Percentiles rank a stretch among this genome's conserved stretches.
Conservation (phyloP, 75 land plant genomes). For the Pinus taeda region DNA sequence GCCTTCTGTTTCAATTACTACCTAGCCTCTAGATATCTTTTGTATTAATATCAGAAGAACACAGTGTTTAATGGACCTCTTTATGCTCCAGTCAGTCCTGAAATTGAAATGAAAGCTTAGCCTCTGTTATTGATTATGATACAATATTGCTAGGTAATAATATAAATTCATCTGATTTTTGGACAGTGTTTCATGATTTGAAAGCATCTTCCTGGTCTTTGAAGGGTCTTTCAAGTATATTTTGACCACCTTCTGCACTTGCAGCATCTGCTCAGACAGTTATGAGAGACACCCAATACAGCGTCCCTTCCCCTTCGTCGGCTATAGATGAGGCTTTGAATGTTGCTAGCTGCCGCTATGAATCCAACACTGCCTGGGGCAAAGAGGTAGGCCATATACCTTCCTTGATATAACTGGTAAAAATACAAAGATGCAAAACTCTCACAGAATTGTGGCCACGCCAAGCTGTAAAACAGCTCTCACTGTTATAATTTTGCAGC, state of each 20-base stretch:
- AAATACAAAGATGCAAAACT: not conserved
- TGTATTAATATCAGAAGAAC: constrained; percentile 3
- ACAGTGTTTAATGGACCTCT: not conserved
- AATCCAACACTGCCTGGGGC: constrained; percentile 28
- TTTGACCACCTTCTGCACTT: constrained; percentile 18
- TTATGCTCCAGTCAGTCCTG: not conserved
- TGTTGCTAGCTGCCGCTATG: constrained; percentile 25
- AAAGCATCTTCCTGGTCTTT: not conserved
- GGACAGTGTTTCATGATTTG: not conserved
- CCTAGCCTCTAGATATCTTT: not conserved
- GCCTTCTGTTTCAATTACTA: not conserved
- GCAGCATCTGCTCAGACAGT: constrained; percentile 8
- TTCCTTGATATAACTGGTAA: not conserved
- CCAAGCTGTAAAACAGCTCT: not conserved
- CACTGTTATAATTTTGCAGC: not conserved
- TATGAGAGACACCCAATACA: not conserved
- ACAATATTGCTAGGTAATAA: not conserved
- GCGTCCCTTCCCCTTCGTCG: not conserved
- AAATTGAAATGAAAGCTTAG: not conserved
- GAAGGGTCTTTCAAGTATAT: constrained; percentile 1
- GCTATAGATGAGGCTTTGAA: constrained; percentile 14
- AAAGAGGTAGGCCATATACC: constrained; percentile 12
- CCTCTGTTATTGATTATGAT: not conserved
- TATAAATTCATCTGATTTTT: too few relatives aligned
- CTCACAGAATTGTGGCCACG: too few relatives aligned